Evolutionary conservation across 176 grass and related monocot genomes (phyloP), one percentile per base, ranked within the genome.

Genomic region (Echinochloa phyllopogon): DNA sequence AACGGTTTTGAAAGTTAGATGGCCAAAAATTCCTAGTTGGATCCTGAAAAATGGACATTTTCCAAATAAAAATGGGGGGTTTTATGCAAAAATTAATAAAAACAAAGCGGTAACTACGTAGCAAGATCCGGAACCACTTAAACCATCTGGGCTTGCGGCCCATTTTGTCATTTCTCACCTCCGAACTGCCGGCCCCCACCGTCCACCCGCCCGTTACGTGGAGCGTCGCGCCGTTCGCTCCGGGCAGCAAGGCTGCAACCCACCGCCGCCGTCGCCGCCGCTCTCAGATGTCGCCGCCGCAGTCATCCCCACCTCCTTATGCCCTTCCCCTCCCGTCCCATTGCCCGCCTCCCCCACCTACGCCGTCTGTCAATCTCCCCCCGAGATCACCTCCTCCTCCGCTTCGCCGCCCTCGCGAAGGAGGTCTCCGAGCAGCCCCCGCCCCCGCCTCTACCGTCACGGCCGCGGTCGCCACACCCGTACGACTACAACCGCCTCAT

Each of bases 401-500:
- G 72, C 82, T 98, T 95, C 88, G 87, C 87, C 17, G 77, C 82
- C 50, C 79, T 98, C 84, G 84, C 88, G 13, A 94, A 91, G 75
- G 88, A 90, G 70, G 86, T 95, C 89, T 84, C 90, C 89, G 17
- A 49, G 43, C 50, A 56, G 14, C 60, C 61, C 21, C 44, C 79
- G 16, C 29, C 83, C 33, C 69, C 57, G 66, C 69, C 67, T 74
- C 60, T 47, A 16, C 80, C 88, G 47, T n/a, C 66, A 18, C 86
- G 90, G 6, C 95, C 92, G 11, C 87, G 24, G 16, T 84, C 84
- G 68, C 95, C 92, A 5, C 91, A 98, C 75, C 91, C 89, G 0
- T 98, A 94, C 85, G 93, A 98, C 12, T 98, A 98, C 79, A 92
- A 93, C 75, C 73, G 81, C 57, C 84, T 98, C 86, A 95, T 95